phyloP scores from a whole-genome alignment of 2,329 filamentous ascomycete genomes.

The Botrytis byssoidea region DNA sequence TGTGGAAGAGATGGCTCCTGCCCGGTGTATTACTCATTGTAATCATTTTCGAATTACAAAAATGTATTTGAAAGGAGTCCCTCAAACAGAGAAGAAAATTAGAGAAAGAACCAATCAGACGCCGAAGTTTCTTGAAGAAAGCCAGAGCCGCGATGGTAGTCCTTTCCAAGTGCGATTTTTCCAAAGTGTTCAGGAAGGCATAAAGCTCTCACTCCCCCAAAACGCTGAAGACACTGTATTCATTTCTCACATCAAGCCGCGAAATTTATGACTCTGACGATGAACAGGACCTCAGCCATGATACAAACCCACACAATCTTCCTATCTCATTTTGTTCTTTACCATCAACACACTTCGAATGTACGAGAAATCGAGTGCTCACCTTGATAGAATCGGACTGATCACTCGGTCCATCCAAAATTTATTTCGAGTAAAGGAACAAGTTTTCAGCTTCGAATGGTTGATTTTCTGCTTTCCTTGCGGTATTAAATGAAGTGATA shows the following conservation, averaged over 20 bases:
- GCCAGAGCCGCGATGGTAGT: neutral
- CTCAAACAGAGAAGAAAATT: neutral
- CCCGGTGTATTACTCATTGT: neutral
- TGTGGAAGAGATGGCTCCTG: neutral
- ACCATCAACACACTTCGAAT: neutral
- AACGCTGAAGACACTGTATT: neutral
- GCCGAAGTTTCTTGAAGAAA: neutral
- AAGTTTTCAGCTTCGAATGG: neutral
- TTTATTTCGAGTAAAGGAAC: neutral
- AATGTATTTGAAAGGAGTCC: neutral
- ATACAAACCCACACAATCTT: neutral
- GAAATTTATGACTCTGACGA: neutral
- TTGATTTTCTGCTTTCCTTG: fast-evolving
- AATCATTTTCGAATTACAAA: neutral
- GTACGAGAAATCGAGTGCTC: neutral
- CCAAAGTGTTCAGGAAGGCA: neutral
- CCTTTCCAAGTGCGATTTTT: neutral
- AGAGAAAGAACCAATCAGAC: neutral
- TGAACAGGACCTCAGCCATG: neutral
- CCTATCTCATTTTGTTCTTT: neutral
- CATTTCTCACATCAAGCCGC: neutral
- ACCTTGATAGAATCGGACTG: neutral
- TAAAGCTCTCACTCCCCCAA: neutral
- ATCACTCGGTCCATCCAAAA: neutral
- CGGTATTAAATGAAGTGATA: neutral